Base-by-base conservation (phyloP, 2,329 filamentous ascomycete species). In the Phaeosphaeria sp. region DNA sequence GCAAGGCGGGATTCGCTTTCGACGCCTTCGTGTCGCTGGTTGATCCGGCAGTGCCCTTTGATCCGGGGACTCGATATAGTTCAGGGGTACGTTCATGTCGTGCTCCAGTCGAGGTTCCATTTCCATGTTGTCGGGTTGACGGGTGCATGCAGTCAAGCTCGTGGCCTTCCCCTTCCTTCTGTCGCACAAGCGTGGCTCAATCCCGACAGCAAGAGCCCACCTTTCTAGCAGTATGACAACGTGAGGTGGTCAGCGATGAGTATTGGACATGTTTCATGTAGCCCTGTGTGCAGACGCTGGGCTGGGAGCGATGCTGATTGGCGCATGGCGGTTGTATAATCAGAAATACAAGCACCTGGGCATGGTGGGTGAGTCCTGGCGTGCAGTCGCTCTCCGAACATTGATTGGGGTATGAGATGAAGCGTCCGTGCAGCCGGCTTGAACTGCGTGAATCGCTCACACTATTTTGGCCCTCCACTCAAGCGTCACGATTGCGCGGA, bases 111-210 rank as follows among this genome's bases (percentile, higher is more conserved):
- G 47, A 53, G 18, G 22, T 44, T 52, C 50, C 39, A 53, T 55
- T 49, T 55, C 67, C 66, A 65, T 30, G 45, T 25, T 49, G 49
- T 55, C 61, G 66, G 67, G 59, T 56, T 44, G 47, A 46, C 21
- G 46, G 20, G 22, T 46, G 49, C 48, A 63, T 51, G 57, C 56
- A 53, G 25, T 39, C 30, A 40, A 56, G 53, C 67, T 68, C 64
- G 64, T 71, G 66, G 64, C 57, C 42, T 45, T 55, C 53, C 52
- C 54, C 49, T 50, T 48, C 30, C 51, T 25, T 54, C 47, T 47
- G 66, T 70, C 40, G 57, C 60, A 64, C 69, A 49, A 64, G 56
- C 60, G 56, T 65, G 67, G 65, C 65, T 62, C 59, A 65, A 63
- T 56, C 61, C 65, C 64, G 62, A 64, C 57, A 56, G 59, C 61